phyloP scores from a whole-genome alignment of 2,329 filamentous ascomycete genomes.

The Knoxdaviesia proteae region DNA sequence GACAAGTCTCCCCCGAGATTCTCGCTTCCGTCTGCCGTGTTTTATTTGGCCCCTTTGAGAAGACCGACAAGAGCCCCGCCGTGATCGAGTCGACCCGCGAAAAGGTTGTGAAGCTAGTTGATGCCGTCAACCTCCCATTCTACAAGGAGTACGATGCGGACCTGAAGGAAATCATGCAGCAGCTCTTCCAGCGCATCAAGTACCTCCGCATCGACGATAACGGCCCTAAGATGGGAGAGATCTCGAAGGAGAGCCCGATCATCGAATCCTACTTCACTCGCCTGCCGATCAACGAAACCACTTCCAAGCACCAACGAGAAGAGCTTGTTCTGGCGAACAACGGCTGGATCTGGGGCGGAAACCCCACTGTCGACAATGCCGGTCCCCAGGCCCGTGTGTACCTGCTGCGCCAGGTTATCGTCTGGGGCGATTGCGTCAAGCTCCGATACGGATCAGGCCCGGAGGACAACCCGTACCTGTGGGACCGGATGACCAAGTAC shows the following conservation, averaged over 20 bases:
- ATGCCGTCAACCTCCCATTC: constrained; percentile 69
- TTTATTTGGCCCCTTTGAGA: constrained; percentile 16
- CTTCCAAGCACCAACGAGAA: constrained; percentile 52
- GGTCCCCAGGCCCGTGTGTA: constrained; percentile 82
- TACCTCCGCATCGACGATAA: constrained; percentile 86
- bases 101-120: constrained; percentile 43
- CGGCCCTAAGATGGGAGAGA: constrained; percentile 66
- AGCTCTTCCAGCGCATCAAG: constrained; percentile 85
- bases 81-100: constrained; percentile 20
- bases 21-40: constrained; percentile 39
- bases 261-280: constrained; percentile 93
- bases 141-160: constrained; percentile 88
- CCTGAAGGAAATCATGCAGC: constrained; percentile 62
- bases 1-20: constrained; percentile 46
- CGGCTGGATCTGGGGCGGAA: constrained; percentile 96
- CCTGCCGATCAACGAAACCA: constrained; percentile 57
- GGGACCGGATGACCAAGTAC: constrained; percentile 91
- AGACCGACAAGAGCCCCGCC: constrained; percentile 21
- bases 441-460: constrained; percentile 67
- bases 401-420: constrained; percentile 83
- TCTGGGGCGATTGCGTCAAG: constrained; percentile 98
- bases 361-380: constrained; percentile 83
- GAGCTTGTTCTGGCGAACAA: constrained; percentile 81
- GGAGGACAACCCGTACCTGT: constrained; percentile 78
- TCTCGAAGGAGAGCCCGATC: constrained; percentile 57